Evolutionary conservation across 805 yeast species (phyloP), one percentile per base, ranked within the genome.

Genomic region (Starmerella bacillaris): DNA sequence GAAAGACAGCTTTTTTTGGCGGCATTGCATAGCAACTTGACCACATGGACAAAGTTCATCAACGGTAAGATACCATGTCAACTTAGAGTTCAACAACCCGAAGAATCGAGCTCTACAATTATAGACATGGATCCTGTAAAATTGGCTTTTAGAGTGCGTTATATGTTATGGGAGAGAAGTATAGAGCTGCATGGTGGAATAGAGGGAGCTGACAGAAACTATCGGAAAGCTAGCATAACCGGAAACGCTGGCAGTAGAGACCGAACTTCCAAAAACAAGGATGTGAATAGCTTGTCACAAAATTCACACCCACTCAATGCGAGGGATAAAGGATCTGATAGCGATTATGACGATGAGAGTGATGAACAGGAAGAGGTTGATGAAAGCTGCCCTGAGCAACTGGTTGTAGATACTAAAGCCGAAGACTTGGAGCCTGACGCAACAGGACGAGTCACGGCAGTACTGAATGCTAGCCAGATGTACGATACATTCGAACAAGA

Each of bases 401-500:
- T 48, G 11, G 29, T 33, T 9, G 49, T 38, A 5, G 47, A 42
- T 18, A 19, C 41, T n/a, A 33, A 37, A 4, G 45, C 39, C 27
- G 46, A 41, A 17, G 48, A 43, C 21, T 30, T 34, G 5, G 46
- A 41, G 30, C 43, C 46, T 4, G 51, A 45, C 30, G 17, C 36
- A 4, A 36, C 32, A 7, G 48, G 44, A 12, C 39, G 37, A 16
- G 20, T 19, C 4, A 31, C 63, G 64, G 37, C 67, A 55, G 38
- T 47, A 16, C 34, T 30, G 8, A 40, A 72, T 42, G 69, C 70
- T 55, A 67, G 67, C 54, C 70, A 67, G 41, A 63, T 70, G 24
- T 75, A 74, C 49, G 80, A 75, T 48, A 64, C 66, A 31, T 74
- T 74, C 50, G 84, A 75, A 48, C 62, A 63, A 36, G 84, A 75